Evolutionary conservation across 148 eudicot species (phyloP).

Genomic region (Camellia japonica): DNA sequence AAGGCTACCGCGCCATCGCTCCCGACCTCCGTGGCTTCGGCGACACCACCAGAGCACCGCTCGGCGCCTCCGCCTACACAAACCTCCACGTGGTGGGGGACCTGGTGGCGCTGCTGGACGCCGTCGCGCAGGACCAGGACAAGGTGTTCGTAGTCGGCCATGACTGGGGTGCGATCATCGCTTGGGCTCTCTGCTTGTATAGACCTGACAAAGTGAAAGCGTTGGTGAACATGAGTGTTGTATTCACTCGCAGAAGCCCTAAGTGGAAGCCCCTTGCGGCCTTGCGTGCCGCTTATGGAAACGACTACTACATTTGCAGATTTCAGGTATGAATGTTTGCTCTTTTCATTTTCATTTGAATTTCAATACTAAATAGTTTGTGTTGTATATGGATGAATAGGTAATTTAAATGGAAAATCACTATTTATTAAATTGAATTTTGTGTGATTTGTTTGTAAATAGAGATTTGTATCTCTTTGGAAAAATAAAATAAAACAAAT

Average conservation of each 20-base stretch:
- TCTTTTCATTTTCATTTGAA: neutral
- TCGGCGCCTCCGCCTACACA: constrained; percentile 5
- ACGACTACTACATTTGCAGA: constrained; percentile 47
- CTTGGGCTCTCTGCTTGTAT: constrained; percentile 40
- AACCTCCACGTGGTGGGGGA: constrained; percentile 42
- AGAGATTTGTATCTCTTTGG: no score
- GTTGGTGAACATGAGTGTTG: constrained; percentile 39
- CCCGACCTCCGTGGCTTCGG: constrained; percentile 19
- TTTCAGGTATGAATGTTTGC: constrained; percentile 30
- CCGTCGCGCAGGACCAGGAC: constrained; percentile 19
- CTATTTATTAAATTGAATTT: no score
- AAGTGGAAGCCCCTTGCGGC: constrained; percentile 20
- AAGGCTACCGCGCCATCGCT: constrained; percentile 21
- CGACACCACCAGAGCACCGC: neutral
- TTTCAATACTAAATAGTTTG: neutral
- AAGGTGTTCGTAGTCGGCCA: constrained; percentile 45
- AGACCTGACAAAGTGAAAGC: constrained; percentile 40
- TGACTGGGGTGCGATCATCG: constrained; percentile 45
- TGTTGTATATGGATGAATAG: no score
- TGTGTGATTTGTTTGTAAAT: no score
- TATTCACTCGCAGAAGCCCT: constrained; percentile 30
- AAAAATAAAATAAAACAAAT: no score
- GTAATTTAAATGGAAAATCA: no score
- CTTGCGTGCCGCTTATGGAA: constrained; percentile 31
- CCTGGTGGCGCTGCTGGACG: constrained; percentile 34